Evolutionary conservation across 2,329 filamentous ascomycete species (phyloP).

Genomic region (Alternaria sp.): DNA sequence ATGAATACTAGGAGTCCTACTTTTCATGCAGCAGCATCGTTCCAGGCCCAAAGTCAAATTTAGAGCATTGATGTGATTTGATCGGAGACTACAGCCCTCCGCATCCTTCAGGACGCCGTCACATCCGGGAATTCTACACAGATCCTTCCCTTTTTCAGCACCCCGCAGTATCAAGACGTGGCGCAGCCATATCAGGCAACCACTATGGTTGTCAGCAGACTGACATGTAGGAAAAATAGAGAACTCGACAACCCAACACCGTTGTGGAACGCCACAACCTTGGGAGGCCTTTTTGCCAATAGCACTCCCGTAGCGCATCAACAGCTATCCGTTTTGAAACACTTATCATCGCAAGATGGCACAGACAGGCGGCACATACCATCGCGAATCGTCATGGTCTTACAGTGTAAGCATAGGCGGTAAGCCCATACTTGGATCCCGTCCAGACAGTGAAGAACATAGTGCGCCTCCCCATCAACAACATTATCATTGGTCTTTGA

Average conservation of each 20-base stretch:
- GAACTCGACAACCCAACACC: background rate
- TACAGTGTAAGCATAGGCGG: background rate
- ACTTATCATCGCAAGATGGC: background rate
- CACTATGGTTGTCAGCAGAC: background rate
- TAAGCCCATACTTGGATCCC: background rate
- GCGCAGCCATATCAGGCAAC: background rate
- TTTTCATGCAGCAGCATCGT: background rate
- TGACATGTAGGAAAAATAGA: background rate
- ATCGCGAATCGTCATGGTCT: background rate
- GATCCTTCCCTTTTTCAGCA: background rate
- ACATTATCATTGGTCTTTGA: too few relatives aligned
- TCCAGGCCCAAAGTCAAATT: background rate
- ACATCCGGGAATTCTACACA: background rate
- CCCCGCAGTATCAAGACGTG: background rate
- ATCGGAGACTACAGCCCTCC: background rate
- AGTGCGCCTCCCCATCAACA: accelerated
- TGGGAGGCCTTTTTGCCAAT: too few relatives aligned
- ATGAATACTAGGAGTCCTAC: background rate
- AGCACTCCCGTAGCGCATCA: background rate
- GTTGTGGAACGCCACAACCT: background rate
- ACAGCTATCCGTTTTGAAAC: too few relatives aligned
- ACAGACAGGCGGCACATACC: background rate
- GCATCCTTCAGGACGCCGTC: background rate
- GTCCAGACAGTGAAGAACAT: background rate
- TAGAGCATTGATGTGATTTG: background rate